phyloP scores from a whole-genome alignment of 768 basidiomycete species.

The Podaxis sp. region DNA sequence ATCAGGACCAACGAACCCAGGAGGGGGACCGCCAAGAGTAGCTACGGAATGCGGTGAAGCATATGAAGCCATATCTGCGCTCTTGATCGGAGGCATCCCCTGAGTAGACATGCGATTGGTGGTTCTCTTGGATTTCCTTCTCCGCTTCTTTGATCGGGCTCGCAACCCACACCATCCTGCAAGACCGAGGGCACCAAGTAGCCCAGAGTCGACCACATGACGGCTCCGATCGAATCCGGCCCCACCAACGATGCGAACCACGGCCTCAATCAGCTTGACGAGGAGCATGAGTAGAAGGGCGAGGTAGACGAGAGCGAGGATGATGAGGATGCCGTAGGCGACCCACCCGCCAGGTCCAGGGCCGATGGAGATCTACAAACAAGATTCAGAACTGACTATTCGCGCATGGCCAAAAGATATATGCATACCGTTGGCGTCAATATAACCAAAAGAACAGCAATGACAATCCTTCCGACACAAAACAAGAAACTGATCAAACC shows the following conservation, averaged over 20 bases:
- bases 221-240: constrained; percentile 84
- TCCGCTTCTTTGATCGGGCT: constrained; percentile 22
- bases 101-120: constrained; percentile 3
- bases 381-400: not conserved
- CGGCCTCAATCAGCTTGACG: constrained; percentile 81
- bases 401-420: constrained; percentile 7
- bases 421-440: constrained; percentile 78
- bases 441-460: constrained; percentile 88
- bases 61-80: constrained; percentile 50
- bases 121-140: constrained; percentile 15
- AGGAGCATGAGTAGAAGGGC: constrained; percentile 80
- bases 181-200: constrained; percentile 81
- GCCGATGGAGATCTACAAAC: constrained; percentile 76
- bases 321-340: constrained; percentile 86
- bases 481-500: constrained; percentile 93
- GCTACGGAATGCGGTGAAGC: constrained; percentile 37
- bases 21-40: constrained; percentile 23
- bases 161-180: constrained; percentile 58
- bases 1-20: constrained; percentile 25
- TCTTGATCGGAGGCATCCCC: constrained; percentile 3
- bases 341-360: constrained; percentile 86
- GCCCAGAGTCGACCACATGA: constrained; percentile 78
- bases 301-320: constrained; percentile 78
- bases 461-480: constrained; percentile 85
- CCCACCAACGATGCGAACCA: constrained; percentile 72